Conservation (phyloP, 257 asterid genomes). For the Parsonsia alboflavescens region DNA sequence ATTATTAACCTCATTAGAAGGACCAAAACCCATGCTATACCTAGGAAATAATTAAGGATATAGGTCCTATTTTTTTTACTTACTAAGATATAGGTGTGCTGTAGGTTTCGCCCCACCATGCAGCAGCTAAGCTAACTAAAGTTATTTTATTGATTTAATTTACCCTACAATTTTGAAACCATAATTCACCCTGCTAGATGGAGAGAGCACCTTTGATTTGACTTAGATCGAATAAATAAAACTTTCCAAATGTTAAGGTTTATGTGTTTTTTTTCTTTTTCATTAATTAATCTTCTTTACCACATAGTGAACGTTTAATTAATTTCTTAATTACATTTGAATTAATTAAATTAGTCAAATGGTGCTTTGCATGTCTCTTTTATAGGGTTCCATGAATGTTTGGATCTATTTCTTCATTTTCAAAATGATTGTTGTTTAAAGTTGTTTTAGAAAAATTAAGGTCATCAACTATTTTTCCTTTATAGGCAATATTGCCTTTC, state of each 20-base stretch:
- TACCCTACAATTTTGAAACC: neutral
- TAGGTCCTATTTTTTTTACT: neutral
- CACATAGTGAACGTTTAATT: too few relatives aligned
- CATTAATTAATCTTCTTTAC: neutral
- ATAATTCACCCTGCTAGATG: too few relatives aligned
- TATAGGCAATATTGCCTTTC: too few relatives aligned
- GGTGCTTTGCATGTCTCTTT: neutral
- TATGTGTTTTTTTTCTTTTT: neutral
- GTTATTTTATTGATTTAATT: neutral
- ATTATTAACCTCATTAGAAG: neutral
- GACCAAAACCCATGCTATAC: neutral
- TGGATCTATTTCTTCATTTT: too few relatives aligned
- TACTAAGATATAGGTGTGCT: too few relatives aligned
- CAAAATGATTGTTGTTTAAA: too few relatives aligned
- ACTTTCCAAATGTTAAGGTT: constrained; percentile 7
- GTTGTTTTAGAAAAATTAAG: too few relatives aligned
- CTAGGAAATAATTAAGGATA: neutral
- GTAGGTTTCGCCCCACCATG: neutral
- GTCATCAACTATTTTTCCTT: too few relatives aligned
- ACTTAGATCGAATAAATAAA: neutral
- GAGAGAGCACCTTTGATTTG: neutral
- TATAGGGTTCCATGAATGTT: neutral
- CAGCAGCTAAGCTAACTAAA: neutral
- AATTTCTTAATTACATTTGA: too few relatives aligned
- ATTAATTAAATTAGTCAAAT: too few relatives aligned